These are phyloP conservation scores for Nasturtium officinale DNA, from an alignment of 345 rosid species.

Conservation along the genomic window DNA sequence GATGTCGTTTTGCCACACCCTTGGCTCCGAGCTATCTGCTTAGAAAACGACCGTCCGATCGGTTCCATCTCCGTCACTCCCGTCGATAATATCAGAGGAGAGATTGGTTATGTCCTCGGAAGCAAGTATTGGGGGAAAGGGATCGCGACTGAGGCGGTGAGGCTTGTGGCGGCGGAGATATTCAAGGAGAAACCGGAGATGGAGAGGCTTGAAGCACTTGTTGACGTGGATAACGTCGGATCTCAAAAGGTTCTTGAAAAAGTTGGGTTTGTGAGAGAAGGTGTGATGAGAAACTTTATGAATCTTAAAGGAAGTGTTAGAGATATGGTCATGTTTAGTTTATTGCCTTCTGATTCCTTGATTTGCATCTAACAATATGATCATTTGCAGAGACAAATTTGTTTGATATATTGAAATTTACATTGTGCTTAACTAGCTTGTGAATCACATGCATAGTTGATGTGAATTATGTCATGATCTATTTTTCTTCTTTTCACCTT, in stretches of 20 bases:
- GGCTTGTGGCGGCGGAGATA: conserved; percentile 47
- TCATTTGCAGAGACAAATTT: neutral
- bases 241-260: conserved; percentile 71
- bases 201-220: conserved; percentile 70
- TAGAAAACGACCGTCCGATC: conserved; percentile 47
- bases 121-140: conserved; percentile 64
- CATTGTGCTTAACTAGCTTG: neutral
- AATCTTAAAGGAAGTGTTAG: conserved; percentile 53
- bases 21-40: conserved; percentile 65
- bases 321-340: conserved; percentile 63
- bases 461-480: neutral
- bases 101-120: conserved; percentile 56
- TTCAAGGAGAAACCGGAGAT: conserved; percentile 56
- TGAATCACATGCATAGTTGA: neutral
- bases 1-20: conserved; percentile 52
- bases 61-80: conserved; percentile 57
- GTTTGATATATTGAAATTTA: neutral
- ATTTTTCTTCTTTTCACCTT: neutral
- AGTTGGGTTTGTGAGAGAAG: conserved; percentile 68
- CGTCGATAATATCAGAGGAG: conserved; percentile 56
- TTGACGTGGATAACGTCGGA: conserved; percentile 56
- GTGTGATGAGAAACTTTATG: conserved; percentile 56
- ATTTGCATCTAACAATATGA: neutral
- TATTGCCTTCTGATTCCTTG: conserved; percentile 57
- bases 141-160: conserved; percentile 57